A percentile compares a stretch with the other conserved stretches of the same genome.
phyloP scores from a whole-genome alignment of 805 yeast genomes.

The Candida takata region DNA sequence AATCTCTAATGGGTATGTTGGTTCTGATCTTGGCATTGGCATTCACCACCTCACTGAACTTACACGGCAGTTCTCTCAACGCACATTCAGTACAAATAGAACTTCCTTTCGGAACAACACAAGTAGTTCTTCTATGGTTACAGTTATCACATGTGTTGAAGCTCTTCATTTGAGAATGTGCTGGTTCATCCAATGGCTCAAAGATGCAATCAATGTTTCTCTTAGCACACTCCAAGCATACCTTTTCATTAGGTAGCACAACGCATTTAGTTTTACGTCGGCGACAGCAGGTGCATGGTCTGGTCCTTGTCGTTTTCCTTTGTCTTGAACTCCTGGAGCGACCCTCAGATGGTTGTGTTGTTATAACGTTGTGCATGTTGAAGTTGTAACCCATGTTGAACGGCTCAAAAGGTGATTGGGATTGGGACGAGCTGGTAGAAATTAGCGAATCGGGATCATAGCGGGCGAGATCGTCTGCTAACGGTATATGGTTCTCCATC shows the following conservation, averaged over 20 bases:
- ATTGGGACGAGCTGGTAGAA: too few species aligned
- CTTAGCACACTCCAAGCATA: conserved; percentile 16
- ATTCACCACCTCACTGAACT: conserved; percentile 11
- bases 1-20: conserved; percentile 22
- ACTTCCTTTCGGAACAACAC: conserved; percentile 15
- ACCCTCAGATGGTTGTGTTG: conserved; percentile 10
- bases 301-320: conserved; percentile 21
- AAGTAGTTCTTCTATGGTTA: conserved; percentile 19
- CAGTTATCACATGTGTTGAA: conserved; percentile 19
- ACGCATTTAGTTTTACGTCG: conserved; percentile 26
- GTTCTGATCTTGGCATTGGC: conserved; percentile 16
- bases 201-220: conserved; percentile 12
- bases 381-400: conserved; percentile 9
- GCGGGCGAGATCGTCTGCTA: too few species aligned
- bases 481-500: too few species aligned
- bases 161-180: neutral
- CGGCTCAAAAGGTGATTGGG: conserved; percentile 4
- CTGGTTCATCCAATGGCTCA: conserved; percentile 5
- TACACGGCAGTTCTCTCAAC: conserved; percentile 21
- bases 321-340: too few species aligned
- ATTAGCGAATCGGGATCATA: too few species aligned
- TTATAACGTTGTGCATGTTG: conserved; percentile 11
- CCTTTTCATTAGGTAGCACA: conserved; percentile 3
- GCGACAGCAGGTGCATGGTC: conserved; percentile 34
- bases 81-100: conserved; percentile 20